Evolutionary conservation across 768 basidiomycete genomes (phyloP).

Genomic region (Gautieria morchelliformis): DNA sequence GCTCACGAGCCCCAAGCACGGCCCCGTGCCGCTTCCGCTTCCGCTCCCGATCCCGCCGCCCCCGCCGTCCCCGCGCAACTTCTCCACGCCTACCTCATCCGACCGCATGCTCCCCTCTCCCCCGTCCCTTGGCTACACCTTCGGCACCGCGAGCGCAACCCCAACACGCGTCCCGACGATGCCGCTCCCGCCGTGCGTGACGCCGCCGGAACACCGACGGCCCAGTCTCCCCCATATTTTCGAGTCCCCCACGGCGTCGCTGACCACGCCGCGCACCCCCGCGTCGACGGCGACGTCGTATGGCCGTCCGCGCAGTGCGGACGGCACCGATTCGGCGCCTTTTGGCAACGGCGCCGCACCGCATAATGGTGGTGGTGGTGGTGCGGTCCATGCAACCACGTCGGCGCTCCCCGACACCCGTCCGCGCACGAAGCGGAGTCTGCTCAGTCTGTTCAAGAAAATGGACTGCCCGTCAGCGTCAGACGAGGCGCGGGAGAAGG

Average conservation of each 20-base stretch:
- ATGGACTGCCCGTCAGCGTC: background rate
- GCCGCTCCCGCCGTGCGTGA: background rate
- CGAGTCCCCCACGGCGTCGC: background rate
- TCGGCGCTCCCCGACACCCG: background rate
- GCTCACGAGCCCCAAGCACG: background rate
- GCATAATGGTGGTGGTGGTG: background rate
- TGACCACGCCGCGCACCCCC: background rate
- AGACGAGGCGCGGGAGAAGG: background rate
- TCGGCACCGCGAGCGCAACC: background rate
- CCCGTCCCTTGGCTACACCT: slow-evolving; percentile 1
- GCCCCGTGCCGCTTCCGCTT: background rate
- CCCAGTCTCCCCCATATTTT: slow-evolving; percentile 3
- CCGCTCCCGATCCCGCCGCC: background rate
- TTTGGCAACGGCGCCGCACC: background rate
- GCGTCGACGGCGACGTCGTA: background rate
- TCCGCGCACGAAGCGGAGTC: slow-evolving; percentile 13
- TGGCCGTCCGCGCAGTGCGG: slow-evolving; percentile 1
- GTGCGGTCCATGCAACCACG: too few species aligned
- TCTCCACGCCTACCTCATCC: background rate
- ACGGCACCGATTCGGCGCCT: background rate
- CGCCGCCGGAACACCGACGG: background rate
- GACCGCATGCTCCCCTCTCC: background rate
- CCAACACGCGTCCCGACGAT: background rate
- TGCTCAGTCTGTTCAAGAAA: slow-evolving; percentile 13
- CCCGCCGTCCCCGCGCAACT: background rate